Conservation (phyloP, 2,329 filamentous ascomycete genomes). For the Daldinia eschscholtzii region DNA sequence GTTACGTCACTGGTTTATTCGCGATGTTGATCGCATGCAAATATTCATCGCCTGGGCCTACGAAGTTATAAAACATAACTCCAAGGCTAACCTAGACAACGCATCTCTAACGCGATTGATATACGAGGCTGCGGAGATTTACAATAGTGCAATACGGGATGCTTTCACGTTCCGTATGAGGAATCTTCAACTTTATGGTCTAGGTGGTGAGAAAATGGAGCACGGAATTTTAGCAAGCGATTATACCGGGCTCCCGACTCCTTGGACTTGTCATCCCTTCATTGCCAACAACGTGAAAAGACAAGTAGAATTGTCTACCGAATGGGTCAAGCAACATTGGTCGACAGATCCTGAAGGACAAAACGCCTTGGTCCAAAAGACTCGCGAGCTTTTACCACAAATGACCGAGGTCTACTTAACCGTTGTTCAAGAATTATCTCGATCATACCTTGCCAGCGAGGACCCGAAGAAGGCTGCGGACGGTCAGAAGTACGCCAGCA, state of each 20-base stretch:
- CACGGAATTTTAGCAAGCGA: slow-evolving; percentile 72
- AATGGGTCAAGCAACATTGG: slow-evolving; percentile 66
- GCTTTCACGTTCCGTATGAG: slow-evolving; percentile 78
- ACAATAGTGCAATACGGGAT: slow-evolving; percentile 77
- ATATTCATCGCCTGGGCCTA: slow-evolving; percentile 84
- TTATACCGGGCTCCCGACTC: slow-evolving; percentile 78
- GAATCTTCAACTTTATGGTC: slow-evolving; percentile 78
- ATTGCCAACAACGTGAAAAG: slow-evolving; percentile 73
- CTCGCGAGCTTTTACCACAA: slow-evolving; percentile 62
- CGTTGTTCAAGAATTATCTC: slow-evolving; percentile 65
- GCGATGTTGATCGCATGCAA: slow-evolving; percentile 79
- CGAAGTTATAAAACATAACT: slow-evolving; percentile 79
- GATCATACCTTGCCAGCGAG: slow-evolving; percentile 62
- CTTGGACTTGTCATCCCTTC: slow-evolving; percentile 84
- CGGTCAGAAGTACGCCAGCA: slow-evolving; percentile 61
- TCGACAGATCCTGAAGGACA: slow-evolving; percentile 51
- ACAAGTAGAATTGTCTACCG: slow-evolving; percentile 68
- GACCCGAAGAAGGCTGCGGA: slow-evolving; percentile 58
- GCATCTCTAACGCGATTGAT: slow-evolving; percentile 67
- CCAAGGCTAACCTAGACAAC: slow-evolving; percentile 71
- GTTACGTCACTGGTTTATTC: slow-evolving; percentile 88
- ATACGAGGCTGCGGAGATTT: slow-evolving; percentile 75
- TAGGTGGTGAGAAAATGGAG: slow-evolving; percentile 74
- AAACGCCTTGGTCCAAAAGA: slow-evolving; percentile 57
- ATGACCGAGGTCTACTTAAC: slow-evolving; percentile 69